Base-by-base conservation (phyloP, 2,329 filamentous ascomycete genomes). In the Tolypocladium tropicale region DNA sequence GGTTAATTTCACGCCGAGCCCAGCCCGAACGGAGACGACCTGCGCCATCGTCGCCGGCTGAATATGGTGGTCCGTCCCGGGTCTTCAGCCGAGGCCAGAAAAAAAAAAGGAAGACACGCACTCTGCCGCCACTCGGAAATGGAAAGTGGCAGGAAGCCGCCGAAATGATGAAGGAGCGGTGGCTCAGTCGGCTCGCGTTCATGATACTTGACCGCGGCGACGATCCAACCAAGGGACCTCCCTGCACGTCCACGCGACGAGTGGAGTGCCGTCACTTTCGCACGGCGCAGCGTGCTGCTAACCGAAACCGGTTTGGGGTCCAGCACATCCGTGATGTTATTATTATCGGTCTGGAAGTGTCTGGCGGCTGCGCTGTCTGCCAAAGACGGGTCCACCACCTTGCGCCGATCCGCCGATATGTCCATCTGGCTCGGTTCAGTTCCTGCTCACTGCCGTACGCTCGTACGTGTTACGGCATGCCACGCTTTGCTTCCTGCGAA, bases 91-190 rank as follows among this genome's bases (percentile, higher is more conserved):
- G 43, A 46, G 28, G 37, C 6, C 23, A n/a, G 34, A n/a, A 41
- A 10, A 23, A 23, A 10, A 43, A n/a, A 41, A 10, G 18, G 23
- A 10, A 43, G 37, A 16, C 14, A 16, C 18, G n/a, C 12, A 43
- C 48, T 41, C 52, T n/a, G 28, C 37, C 37, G 14, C 6, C 25
- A 16, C 6, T 21, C 7, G 30, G 25, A 30, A 33, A 23, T 6
- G 18, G 25, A 10, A 12, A 30, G n/a, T 16, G 7, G 23, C 18
- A 36, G 32, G 21, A 53, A n/a, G 5, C 32, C 18, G 6, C 23
- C 33, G 53, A 55, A 43, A 55, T 55, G 53, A 55, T 32, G 23
- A 50, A 51, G 53, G 53, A 55, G 46, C 46, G n/a, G 46, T 43
- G 46, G 34, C 32, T 51, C 46, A 30, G 21, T 50, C 53, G 41